Base-by-base conservation (phyloP, 306 rosid genomes). In the Sphenostylis stenocarpa region DNA sequence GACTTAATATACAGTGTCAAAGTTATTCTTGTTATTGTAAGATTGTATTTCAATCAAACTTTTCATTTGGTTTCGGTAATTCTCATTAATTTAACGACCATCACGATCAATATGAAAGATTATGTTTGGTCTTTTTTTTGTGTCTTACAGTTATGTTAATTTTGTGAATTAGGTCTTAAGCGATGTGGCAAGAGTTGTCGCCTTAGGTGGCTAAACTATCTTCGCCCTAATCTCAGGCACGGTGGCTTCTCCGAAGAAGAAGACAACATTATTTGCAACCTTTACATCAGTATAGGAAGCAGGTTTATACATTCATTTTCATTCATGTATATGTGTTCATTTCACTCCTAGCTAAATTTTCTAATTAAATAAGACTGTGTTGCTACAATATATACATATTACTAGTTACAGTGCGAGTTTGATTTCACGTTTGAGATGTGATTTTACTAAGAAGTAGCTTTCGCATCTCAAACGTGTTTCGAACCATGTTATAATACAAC, bases 111-210 rank as follows among this genome's bases (percentile, higher is more conserved):
- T 38, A 60, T 29, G 13, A 60, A 57, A 60, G 41, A 58, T 58
- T 5, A 58, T 19, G 13, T 8, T 16, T 29, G 14, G 7, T 16
- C 39, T 9, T 23, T 24, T 8, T 56, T 3, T 41, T 17, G 2
- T 65, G 38, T 34, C 28, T 66, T 51, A 21, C 24, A 33, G 41
- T 60, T 9, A 4, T 21, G 5, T 39, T 34, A 6, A 58, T 60
- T 78, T 78, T 49, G 41, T 82, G 60, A 70, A 77, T 87, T 65
- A 94, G 98, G 97, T 39, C 85, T 94, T 1, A 91, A 91, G 83
- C 86, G 98, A 44, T 94, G 98, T 47, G 98, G 98, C 29, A 94
- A 94, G 84, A 94, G 98, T 76, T 94, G 98, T 51, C 93, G 98
- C 21, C 91, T 94, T 7, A 77, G 98, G 77, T 94, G 98, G 98